Base-by-base conservation (phyloP, 306 rosid species). In the Rosa rugosa region DNA sequence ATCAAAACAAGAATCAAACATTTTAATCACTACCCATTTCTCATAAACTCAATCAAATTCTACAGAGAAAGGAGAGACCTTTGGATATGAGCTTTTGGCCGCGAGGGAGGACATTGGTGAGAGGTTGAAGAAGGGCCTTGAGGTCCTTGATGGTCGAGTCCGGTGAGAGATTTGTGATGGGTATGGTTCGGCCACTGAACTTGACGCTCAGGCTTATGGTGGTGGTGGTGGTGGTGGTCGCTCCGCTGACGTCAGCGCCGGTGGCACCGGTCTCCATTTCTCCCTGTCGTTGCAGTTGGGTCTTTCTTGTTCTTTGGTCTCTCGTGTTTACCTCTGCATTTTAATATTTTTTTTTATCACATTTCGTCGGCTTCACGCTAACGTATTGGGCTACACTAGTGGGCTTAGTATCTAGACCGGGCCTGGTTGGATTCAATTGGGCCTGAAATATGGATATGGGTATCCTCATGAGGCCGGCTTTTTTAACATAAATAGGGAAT, bases 81-180 rank as follows among this genome's bases (percentile, higher is more conserved):
- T 92, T 94, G 84, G 71, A 92, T 75, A 92, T 92, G 91, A 94
- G 97, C 88, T 91, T 94, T 56, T 92, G 97, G 78, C 99, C 99
- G 25, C 97, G 93, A 49, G 97, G 90, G 34, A 92, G 95, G 84
- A 94, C 94, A 75, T 92, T 89, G 75, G 99, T 94, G 79, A 84
- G 64, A 17, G 94, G 87, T 44, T 89, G 87, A 82, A 94, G 97
- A 72, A 94, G 91, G 71, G 97, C 72, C 71, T 94, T 92, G 82
- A 94, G 92, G 79, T 91, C 93, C 54, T 81, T 85, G 75, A 94
- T 73, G 74, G 95, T 91, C 17, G 92, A 81, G 69, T 92, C 75
- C 36, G 86, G 87, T 74, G 97, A 84, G 46, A 91, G 36, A 71
- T 79, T 36, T 3, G 90, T 57, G 64, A 92, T 75, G 14, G 95